Evolutionary conservation across 2,329 filamentous ascomycete genomes (phyloP).

Genomic region (Scedosporium dehoogii): DNA sequence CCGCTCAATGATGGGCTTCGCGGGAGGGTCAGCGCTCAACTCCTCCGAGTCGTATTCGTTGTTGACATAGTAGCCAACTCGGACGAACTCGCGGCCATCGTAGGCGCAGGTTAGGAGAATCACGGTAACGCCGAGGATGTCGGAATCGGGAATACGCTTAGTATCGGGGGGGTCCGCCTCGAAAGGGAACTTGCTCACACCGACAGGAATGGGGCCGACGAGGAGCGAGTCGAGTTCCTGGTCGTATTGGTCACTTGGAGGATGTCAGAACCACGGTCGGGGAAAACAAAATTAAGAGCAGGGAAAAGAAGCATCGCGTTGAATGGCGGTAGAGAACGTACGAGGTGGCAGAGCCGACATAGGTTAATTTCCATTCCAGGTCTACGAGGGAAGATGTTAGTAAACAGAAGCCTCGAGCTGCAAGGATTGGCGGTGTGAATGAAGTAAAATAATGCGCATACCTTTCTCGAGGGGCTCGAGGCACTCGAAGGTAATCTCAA

Average conservation of each 20-base stretch:
- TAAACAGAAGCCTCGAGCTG: background rate
- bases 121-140: constrained; percentile 94
- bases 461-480: constrained; percentile 90
- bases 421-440: background rate
- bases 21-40: constrained; percentile 76
- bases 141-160: constrained; percentile 80
- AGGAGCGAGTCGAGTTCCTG: constrained; percentile 96
- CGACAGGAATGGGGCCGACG: constrained; percentile 93
- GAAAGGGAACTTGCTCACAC: constrained; percentile 98
- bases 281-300: too few species aligned
- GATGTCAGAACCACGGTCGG: background rate
- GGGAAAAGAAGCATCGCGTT: too few species aligned
- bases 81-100: constrained; percentile 91
- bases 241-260: constrained; percentile 83
- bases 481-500: constrained; percentile 98
- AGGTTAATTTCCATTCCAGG: constrained; percentile 98
- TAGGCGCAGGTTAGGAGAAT: constrained; percentile 95
- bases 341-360: constrained; percentile 96
- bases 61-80: constrained; percentile 98
- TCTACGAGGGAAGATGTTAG: constrained; percentile 42
- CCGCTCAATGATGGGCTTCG: constrained; percentile 87
- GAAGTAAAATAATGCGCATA: constrained; percentile 24
- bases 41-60: constrained; percentile 96
- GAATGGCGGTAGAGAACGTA: constrained; percentile 37
- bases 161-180: constrained; percentile 90